These are phyloP conservation scores for Actinidia chinensis DNA, from an alignment of 179 eudicot genomes.

Conservation along the genomic window DNA sequence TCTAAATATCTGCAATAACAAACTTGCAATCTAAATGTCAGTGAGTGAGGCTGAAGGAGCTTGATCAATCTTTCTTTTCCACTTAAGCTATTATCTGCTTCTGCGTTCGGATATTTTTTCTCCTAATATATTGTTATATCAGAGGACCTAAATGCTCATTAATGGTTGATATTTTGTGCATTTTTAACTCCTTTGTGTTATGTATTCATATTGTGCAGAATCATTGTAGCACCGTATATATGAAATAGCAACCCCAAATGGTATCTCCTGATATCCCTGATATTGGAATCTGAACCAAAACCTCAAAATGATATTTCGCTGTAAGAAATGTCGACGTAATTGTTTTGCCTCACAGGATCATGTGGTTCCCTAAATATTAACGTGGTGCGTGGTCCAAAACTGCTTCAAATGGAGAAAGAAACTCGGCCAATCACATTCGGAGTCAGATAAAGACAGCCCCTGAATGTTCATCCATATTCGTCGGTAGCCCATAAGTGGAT, in stretches of 20 bases:
- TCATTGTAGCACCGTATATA: neutral
- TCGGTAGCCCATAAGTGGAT: constrained; percentile 98
- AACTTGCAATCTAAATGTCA: no score
- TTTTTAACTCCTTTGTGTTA: no score
- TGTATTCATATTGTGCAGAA: no score
- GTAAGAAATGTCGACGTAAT: constrained; percentile 82
- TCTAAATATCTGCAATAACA: no score
- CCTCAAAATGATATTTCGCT: constrained; percentile 62
- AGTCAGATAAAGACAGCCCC: constrained; percentile 31
- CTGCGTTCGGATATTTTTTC: no score
- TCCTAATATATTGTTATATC: no score
- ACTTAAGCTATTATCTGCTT: no score
- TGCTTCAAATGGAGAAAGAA: constrained; percentile 62
- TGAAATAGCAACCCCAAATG: constrained; percentile 18
- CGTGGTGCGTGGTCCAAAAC: constrained; percentile 61
- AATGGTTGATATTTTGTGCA: no score
- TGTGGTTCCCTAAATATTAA: constrained; percentile 59
- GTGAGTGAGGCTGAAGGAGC: no score
- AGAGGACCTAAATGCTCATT: no score
- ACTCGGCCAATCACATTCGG: constrained; percentile 26
- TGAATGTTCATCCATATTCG: constrained; percentile 74
- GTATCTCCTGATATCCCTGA: constrained; percentile 27
- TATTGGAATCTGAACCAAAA: constrained; percentile 30
- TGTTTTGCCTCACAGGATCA: constrained; percentile 77
- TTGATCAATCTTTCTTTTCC: no score